These are phyloP conservation scores for Calycina herbarum DNA, from an alignment of 2,329 filamentous ascomycete genomes.

Conservation along the genomic window DNA sequence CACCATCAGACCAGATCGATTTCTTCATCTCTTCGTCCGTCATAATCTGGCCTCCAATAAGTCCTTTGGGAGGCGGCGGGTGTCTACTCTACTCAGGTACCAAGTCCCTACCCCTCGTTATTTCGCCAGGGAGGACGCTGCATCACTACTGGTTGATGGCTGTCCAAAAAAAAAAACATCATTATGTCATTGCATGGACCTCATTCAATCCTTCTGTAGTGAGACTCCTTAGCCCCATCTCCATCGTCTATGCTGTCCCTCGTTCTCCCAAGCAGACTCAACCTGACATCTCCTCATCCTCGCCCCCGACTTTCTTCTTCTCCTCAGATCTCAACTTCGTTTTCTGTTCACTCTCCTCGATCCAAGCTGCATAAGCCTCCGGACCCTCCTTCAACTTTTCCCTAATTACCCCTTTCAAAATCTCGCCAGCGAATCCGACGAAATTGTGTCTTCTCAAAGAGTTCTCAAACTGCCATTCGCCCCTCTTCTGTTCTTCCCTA, in stretches of 20 bases:
- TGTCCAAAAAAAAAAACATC: conserved; percentile 13
- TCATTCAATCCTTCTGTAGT: background rate
- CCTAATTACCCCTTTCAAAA: conserved; percentile 82
- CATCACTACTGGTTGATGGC: conserved; percentile 16
- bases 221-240: background rate
- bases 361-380: conserved; percentile 69
- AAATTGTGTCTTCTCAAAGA: conserved; percentile 91
- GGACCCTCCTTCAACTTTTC: conserved; percentile 68
- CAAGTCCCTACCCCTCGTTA: background rate
- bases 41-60: background rate
- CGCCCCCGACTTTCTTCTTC: conserved; percentile 32
- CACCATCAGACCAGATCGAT: background rate
- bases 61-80: no score
- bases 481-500: conserved; percentile 79
- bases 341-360: conserved; percentile 64
- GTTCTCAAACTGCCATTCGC: conserved; percentile 93
- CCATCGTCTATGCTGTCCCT: conserved; percentile 4
- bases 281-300: conserved; percentile 37
- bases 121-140: conserved; percentile 6
- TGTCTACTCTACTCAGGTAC: background rate
- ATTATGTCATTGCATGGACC: conserved; percentile 19
- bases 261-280: conserved; percentile 19
- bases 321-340: conserved; percentile 44
- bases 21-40: background rate
- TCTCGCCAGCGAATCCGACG: conserved; percentile 88